These are phyloP conservation scores for Boletellus emodensis DNA, from an alignment of 768 basidiomycete genomes.

Conservation along the genomic window DNA sequence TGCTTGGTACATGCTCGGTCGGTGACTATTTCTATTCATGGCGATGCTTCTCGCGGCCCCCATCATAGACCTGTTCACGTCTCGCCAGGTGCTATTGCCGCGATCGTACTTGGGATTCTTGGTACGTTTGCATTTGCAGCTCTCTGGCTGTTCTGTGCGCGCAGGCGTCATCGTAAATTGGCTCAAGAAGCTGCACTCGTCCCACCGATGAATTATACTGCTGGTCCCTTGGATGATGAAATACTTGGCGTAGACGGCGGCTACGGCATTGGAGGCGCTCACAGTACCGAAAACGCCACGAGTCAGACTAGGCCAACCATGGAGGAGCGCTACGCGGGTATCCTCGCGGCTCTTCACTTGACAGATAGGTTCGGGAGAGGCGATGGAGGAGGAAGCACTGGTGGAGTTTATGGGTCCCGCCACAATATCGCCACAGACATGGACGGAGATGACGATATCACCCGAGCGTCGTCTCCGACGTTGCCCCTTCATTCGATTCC, in stretches of 20 bases:
- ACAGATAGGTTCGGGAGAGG: slow-evolving; percentile 10
- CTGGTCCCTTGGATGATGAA: slow-evolving; percentile 24
- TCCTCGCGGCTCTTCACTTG: slow-evolving; percentile 23
- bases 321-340: slow-evolving; percentile 27
- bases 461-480: slow-evolving; percentile 23
- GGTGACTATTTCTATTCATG: slow-evolving; percentile 2
- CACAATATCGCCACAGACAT: slow-evolving; percentile 7
- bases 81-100: slow-evolving; percentile 25
- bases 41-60: slow-evolving; percentile 4
- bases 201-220: slow-evolving; percentile 3
- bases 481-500: slow-evolving; percentile 16
- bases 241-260: slow-evolving; percentile 14
- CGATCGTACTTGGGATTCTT: slow-evolving; percentile 22
- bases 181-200: slow-evolving; percentile 15
- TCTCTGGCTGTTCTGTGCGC: slow-evolving; percentile 33
- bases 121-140: slow-evolving; percentile 25
- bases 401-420: slow-evolving; percentile 25
- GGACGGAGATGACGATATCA: slow-evolving; percentile 7
- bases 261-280: background rate
- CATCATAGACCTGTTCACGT: slow-evolving; percentile 6
- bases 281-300: background rate
- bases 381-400: slow-evolving; percentile 26
- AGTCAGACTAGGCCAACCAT: slow-evolving; percentile 1
- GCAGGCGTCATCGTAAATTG: slow-evolving; percentile 26
- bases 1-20: slow-evolving; percentile 1